Evolutionary conservation across 805 yeast species (phyloP), one percentile per base, ranked within the genome.

Genomic region (Candida golubevii): DNA sequence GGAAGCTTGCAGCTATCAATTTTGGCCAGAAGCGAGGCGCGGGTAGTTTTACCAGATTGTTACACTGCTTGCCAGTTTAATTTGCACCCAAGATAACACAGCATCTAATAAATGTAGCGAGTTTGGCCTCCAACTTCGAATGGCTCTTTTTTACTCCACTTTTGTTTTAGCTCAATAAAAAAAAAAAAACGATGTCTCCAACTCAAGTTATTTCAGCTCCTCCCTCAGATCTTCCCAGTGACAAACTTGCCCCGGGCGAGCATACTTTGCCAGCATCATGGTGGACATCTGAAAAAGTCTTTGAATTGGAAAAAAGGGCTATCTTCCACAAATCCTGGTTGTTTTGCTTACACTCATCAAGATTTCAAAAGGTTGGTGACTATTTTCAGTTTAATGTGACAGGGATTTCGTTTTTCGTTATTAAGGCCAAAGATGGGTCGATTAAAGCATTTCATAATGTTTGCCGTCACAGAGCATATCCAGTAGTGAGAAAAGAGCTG

Each of bases 401-500:
- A 38, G 84, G 83, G 0, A 66, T 78, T 57, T 75, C 72, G 54
- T 79, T 77, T 54, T 79, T 79, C 60, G 53, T 79, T 33, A 78
- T 79, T 60, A 75, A 74, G 60, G 72, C 75, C 44, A 78, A 75
- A 48, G 79, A 53, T 28, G 61, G 81, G 26, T 62, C 69, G 29
- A 65, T 78, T 56, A 77, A 76, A 58, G 83, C 82, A 12, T 79
- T 79, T 66, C 85, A 79, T 59, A 79, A 79, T 54, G 77, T 79
- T 32, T 79, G 85, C 55, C 80, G 84, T 54, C 85, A 79, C 62
- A 68, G 84, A 57, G 84, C 83, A 7, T 79, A 72, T 53, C 85
- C 85, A 1, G 80, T 79, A 35, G 75, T 79, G 26, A 70, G 76
- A 59, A 79, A 79, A 56, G 78, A 78, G 31, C 64, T 74, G 50